Evolutionary conservation across 306 rosid species (phyloP).

Genomic region (Biancaea sappan): DNA sequence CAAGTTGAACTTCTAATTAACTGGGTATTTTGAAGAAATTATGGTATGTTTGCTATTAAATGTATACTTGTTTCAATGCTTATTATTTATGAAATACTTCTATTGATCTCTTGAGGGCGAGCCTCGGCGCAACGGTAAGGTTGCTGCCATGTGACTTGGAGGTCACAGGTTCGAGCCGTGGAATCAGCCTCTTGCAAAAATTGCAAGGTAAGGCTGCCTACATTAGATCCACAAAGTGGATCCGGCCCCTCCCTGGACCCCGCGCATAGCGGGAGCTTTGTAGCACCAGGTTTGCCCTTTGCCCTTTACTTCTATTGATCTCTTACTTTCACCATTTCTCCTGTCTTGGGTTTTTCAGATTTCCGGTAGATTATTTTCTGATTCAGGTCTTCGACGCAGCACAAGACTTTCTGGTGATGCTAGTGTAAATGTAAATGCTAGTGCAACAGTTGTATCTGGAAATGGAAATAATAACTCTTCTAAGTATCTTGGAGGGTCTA

Average conservation of each 20-base stretch:
- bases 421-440: conserved; percentile 59
- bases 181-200: too few relatives aligned
- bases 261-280: too few relatives aligned
- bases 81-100: conserved; percentile 19
- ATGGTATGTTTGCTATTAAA: conserved; percentile 23
- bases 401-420: conserved; percentile 80
- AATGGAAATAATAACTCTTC: conserved; percentile 80
- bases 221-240: too few relatives aligned
- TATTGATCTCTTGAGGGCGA: too few relatives aligned
- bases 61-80: conserved; percentile 4
- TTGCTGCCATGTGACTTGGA: too few relatives aligned
- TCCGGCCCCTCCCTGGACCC: too few relatives aligned
- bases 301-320: too few relatives aligned
- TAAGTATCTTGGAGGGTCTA: conserved; percentile 83
- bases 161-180: too few relatives aligned
- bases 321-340: conserved; percentile 19
- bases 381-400: conserved; percentile 94
- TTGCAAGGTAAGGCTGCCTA: too few relatives aligned
- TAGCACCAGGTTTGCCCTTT: too few relatives aligned
- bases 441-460: conserved; percentile 59
- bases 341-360: conserved; percentile 38
- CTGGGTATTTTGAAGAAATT: neutral
- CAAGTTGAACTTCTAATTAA: conserved; percentile 8
- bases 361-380: conserved; percentile 91
- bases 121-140: too few relatives aligned